Evolutionary conservation across 1,139 yeast genomes (phyloP).

Genomic region (Taphrina sp.): DNA sequence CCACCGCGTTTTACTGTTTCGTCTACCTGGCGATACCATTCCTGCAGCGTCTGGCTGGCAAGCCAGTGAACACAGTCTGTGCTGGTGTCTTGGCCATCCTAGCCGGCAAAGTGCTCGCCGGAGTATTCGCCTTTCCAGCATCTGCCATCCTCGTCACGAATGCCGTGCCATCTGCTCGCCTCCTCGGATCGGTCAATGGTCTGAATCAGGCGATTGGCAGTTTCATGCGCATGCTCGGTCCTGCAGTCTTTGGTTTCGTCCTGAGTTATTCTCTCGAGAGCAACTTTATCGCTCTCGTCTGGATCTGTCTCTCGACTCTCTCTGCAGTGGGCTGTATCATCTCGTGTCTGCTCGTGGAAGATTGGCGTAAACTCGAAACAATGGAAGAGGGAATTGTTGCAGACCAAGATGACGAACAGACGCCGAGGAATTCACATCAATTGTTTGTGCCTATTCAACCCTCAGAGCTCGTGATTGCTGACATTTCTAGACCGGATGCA

Average conservation of each 20-base stretch:
- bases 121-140: conserved; percentile 42
- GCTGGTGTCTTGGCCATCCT: conserved; percentile 35
- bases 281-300: conserved; percentile 9
- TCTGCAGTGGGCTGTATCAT: conserved; percentile 17
- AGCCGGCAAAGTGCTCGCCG: conserved; percentile 35
- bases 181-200: conserved; percentile 44
- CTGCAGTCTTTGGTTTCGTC: conserved; percentile 41
- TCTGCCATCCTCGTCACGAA: conserved; percentile 43
- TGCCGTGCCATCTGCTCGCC: conserved; percentile 42
- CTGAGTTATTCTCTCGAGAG: conserved; percentile 20
- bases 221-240: conserved; percentile 59
- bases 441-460: no score
- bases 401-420: neutral
- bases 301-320: conserved; percentile 8
- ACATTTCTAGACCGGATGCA: no score
- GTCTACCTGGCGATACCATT: conserved; percentile 55
- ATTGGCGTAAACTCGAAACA: conserved; percentile 1
- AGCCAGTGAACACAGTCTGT: conserved; percentile 9
- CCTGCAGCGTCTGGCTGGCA: conserved; percentile 38
- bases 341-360: conserved; percentile 15
- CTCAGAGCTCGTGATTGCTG: no score
- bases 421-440: neutral
- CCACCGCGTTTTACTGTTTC: conserved; percentile 38
- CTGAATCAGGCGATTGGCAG: conserved; percentile 49
- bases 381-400: conserved; percentile 13